Evolutionary conservation across 352 stramenopile genomes (phyloP), one percentile per base, ranked within the genome.

Genomic region (Phytophthora tubulina): DNA sequence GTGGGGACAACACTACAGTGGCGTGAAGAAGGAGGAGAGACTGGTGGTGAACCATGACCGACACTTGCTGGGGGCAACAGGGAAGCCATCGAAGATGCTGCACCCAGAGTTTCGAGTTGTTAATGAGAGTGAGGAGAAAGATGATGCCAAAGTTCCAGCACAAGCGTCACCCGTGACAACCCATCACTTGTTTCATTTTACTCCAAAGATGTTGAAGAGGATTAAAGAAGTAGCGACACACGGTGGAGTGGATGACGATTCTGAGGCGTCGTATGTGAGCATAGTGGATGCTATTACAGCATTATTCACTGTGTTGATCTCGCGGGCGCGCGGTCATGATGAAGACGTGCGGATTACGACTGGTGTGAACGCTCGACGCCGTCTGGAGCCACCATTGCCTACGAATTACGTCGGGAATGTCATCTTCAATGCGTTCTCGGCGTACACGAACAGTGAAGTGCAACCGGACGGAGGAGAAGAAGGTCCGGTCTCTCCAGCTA

Each of bases 1-100:
- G n/a, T 92, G 84, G 82, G 79, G 80, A 6, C 67, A 82, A 62
- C 78, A 85, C 64, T 90, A 88, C 64, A 80, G 75, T 39, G 63
- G 60, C 0, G 51, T 90, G 1, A 36, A 52, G 10, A 69, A 76
- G 27, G 27, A 68, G 2, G 50, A 81, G 9, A 68, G 76, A 15
- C 45, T 76, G 3, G 33, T 56, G 15, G 67, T 90, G 2, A 75
- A 51, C 51, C 82, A 88, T 48, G 80, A 86, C 17, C 79, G 80
- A 3, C 56, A 82, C 6, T 69, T 90, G 38, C 27, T 88, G 1
- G 44, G 14, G 6, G 67, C 64, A 31, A 76, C 54, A 4, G 75
- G 76, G 4, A 17, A 44, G 0, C 49, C 51, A 3, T 57, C 76
- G 1, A 71, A 42, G 21, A 70, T 82, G 36, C 32, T 31, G 0